Conservation (phyloP, 495 filamentous ascomycete species). For the Neurospora terricola region DNA sequence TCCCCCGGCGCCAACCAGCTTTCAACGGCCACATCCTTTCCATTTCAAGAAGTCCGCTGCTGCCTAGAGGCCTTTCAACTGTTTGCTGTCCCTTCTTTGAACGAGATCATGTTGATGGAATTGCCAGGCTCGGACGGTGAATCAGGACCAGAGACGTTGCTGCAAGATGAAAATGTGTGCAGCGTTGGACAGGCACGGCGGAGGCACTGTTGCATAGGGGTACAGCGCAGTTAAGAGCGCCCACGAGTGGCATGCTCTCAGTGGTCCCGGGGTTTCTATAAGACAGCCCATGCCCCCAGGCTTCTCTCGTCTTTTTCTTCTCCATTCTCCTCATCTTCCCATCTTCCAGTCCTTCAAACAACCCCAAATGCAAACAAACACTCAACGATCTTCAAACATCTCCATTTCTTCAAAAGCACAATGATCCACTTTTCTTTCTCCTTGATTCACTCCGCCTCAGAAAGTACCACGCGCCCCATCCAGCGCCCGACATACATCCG, state of each 20-base stretch:
- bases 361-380: not conserved
- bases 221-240: not conserved
- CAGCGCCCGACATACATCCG: not conserved
- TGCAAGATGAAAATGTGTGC: not conserved
- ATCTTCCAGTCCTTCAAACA: not conserved
- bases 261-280: not conserved
- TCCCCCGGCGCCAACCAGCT: not conserved
- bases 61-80: not conserved
- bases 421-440: not conserved
- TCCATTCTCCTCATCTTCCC: not conserved
- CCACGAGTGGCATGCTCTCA: not conserved
- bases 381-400: not conserved
- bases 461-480: not conserved
- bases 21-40: not conserved
- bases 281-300: not conserved
- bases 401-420: not conserved
- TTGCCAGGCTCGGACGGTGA: not conserved
- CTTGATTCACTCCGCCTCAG: not conserved
- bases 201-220: not conserved
- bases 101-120: not conserved
- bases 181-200: not conserved
- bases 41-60: not conserved
- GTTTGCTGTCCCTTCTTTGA: not conserved
- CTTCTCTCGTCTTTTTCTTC: not conserved
- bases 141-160: not conserved